Conservation (phyloP, 176 grass and related monocot genomes). For the Tillandsia leiboldiana region DNA sequence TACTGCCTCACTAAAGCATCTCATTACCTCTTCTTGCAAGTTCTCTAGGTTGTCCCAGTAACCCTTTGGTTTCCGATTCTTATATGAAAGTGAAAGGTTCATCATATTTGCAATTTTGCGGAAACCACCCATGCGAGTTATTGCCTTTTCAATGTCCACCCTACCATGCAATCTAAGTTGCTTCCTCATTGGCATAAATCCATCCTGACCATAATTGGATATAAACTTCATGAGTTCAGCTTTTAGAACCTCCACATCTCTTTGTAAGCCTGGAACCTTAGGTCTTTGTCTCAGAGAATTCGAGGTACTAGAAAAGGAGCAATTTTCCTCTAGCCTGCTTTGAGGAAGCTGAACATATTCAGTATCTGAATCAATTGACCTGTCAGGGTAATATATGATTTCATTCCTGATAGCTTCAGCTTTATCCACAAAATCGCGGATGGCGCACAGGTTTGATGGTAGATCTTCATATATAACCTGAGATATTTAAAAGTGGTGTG, state of each 20-base stretch:
- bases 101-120: constrained; percentile 68
- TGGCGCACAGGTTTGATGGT: constrained; percentile 91
- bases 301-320: constrained; percentile 26
- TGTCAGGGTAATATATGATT: constrained; percentile 9
- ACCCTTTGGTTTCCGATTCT: constrained; percentile 80
- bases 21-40: constrained; percentile 76
- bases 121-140: constrained; percentile 93
- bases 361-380: constrained; percentile 10
- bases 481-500: constrained; percentile 5
- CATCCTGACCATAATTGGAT: constrained; percentile 54
- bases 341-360: constrained; percentile 13
- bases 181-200: constrained; percentile 97
- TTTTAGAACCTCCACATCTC: constrained; percentile 67
- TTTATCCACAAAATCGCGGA: constrained; percentile 82
- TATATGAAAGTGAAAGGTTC: constrained; percentile 82
- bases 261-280: constrained; percentile 78
- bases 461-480: constrained; percentile 98
- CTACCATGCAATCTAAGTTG: constrained; percentile 74
- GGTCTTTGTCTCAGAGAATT: constrained; percentile 38
- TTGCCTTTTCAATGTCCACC: constrained; percentile 97
- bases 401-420: constrained; percentile 28
- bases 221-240: constrained; percentile 65
- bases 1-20: background rate
- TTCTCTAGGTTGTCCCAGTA: constrained; percentile 98
- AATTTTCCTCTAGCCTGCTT: constrained; percentile 28